Evolutionary conservation across 2,329 filamentous ascomycete species (phyloP).

Genomic region (Arthrobotrys conoides): DNA sequence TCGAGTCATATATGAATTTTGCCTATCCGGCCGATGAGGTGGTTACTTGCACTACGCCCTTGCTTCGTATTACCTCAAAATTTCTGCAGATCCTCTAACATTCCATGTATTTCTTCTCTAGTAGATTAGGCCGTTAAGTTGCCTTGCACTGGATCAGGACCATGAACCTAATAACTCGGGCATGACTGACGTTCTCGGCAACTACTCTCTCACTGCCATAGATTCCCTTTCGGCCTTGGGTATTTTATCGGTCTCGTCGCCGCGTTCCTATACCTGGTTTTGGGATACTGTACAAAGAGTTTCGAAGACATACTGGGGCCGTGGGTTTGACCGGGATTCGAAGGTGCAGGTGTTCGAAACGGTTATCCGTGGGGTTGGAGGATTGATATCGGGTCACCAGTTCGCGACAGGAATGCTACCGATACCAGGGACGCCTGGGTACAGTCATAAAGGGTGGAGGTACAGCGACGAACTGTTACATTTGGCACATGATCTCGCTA

Average conservation of each 20-base stretch:
- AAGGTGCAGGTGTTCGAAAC: constrained; percentile 99
- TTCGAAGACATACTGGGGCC: constrained; percentile 69
- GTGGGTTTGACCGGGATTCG: constrained; percentile 93
- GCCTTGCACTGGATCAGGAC: constrained; percentile 86
- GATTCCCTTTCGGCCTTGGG: constrained; percentile 95
- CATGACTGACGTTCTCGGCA: constrained; percentile 94
- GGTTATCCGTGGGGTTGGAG: constrained; percentile 91
- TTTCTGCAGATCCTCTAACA: constrained; percentile 36
- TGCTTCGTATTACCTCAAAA: constrained; percentile 1
- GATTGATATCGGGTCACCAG: constrained; percentile 89
- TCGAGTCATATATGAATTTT: constrained; percentile 49
- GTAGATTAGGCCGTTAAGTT: constrained; percentile 86
- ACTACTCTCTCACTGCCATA: constrained; percentile 95
- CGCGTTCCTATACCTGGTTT: constrained; percentile 73
- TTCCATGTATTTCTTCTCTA: constrained; percentile 42
- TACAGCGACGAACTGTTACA: constrained; percentile 92
- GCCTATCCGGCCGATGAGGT: constrained; percentile 57
- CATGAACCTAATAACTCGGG: constrained; percentile 84
- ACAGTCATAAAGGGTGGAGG: constrained; percentile 71
- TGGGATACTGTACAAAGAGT: constrained; percentile 69
- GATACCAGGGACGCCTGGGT: constrained; percentile 81
- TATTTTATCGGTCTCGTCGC: constrained; percentile 77
- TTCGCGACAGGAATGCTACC: constrained; percentile 93
- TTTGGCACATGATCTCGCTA: constrained; percentile 87
- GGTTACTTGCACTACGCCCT: constrained; percentile 8